These are phyloP conservation scores for Ballota nigra DNA, from an alignment of 257 asterid genomes.

Conservation along the genomic window DNA sequence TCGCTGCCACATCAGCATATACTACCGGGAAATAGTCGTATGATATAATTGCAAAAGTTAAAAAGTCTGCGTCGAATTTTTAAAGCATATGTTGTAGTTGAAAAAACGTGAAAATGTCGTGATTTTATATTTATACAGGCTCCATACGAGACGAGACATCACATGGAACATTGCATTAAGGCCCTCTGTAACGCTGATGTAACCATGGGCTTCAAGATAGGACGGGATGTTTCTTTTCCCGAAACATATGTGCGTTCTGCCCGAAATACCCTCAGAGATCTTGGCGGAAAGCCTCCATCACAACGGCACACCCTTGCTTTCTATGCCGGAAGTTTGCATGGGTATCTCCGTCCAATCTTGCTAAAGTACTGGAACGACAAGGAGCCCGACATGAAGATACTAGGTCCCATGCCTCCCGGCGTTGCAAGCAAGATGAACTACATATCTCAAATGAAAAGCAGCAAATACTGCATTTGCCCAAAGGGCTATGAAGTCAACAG, in stretches of 20 bases:
- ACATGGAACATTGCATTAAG: slow-evolving; percentile 83
- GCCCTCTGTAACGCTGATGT: slow-evolving; percentile 93
- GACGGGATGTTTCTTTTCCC: slow-evolving; percentile 77
- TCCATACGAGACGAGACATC: slow-evolving; percentile 78
- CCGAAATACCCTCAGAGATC: slow-evolving; percentile 65
- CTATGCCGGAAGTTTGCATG: slow-evolving; percentile 82
- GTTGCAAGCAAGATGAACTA: slow-evolving; percentile 85
- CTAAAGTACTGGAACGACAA: slow-evolving; percentile 67
- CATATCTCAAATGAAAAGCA: slow-evolving; percentile 80
- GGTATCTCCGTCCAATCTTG: slow-evolving; percentile 76
- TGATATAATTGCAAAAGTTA: neutral
- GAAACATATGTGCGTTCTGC: slow-evolving; percentile 80
- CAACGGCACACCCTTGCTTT: slow-evolving; percentile 67
- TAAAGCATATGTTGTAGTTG: no score
- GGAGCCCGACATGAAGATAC: slow-evolving; percentile 67
- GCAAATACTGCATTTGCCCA: slow-evolving; percentile 86
- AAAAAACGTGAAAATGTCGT: neutral
- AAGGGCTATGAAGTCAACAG: slow-evolving; percentile 93
- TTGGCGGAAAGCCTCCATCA: slow-evolving; percentile 81
- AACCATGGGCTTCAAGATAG: slow-evolving; percentile 74
- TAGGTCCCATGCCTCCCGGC: slow-evolving; percentile 79
- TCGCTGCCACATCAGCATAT: no score
- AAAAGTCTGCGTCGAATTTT: neutral
- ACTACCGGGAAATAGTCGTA: no score
- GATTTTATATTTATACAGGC: slow-evolving; percentile 44